Evolutionary conservation across 2,329 filamentous ascomycete genomes (phyloP), one percentile per base, ranked within the genome.

Genomic region (Lecanicillium sp.): DNA sequence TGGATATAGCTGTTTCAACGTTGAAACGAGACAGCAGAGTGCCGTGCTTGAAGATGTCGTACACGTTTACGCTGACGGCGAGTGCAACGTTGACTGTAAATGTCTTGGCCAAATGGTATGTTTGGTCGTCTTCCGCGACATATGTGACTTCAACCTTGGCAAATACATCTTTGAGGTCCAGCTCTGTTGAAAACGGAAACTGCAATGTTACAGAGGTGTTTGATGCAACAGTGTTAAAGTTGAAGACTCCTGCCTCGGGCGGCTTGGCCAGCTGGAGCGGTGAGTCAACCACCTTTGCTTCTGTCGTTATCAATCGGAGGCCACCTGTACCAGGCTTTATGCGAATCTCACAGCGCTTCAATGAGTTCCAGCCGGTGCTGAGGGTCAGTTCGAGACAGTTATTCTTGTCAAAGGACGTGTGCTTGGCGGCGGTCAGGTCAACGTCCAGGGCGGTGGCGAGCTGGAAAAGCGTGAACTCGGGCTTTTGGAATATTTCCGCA

Each of bases 31-130:
- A 96, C 54, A 92, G 92, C 0, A 97, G 70, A 0, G 78, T 72
- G 7, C 79, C 66, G 46, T 87, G 79, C 56, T 95, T 94, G 68
- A 97, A 97, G 19, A 94, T 78, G 50, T 98, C 92, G 52, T 97
- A 89, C 5, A 98, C 92, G 48, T 97, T 97, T 45, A 98, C 92
- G 3, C 90, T 89, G 4, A 98, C 71, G 0, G 87, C 86, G 4
- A 98, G 68, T 1, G 84, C 74, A 2, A 92, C 82, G 3, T 81
- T 74, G 15, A 94, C 70, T 4, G 71, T 75, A 46, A 87, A 85
- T 3, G 52, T 50, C 35, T 62, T 65, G 29, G 60, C 58, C 36
- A 63, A 51, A 35, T 46, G 50, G 38, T 54, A 62, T 9, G 52
- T 48, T 7, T 65, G 68, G 3, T 81, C 84, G 3, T 75, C 64